A percentile compares a stretch with the other conserved stretches of the same genome.
Evolutionary conservation across 768 basidiomycete genomes (phyloP).

Genomic region (Gloeophyllum trabeum): DNA sequence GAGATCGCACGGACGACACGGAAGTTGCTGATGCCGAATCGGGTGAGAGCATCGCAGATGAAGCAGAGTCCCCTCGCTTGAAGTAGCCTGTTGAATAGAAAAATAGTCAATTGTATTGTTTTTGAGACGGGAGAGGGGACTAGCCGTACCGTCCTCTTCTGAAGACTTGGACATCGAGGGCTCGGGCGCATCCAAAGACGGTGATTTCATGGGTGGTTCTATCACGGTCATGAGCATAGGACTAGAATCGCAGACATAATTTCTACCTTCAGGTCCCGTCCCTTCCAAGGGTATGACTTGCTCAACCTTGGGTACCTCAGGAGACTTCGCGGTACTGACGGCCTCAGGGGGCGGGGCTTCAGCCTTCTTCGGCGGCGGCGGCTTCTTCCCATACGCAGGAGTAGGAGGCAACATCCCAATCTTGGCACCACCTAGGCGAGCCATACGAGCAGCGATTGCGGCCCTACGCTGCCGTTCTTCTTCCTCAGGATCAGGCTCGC

Average conservation of each 20-base stretch:
- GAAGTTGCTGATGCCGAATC: background rate
- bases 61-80: background rate
- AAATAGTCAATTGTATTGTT: no score
- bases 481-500: conserved; percentile 42
- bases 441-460: conserved; percentile 88
- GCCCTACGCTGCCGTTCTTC: conserved; percentile 74
- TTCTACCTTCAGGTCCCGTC: no score
- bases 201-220: no score
- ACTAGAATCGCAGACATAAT: no score
- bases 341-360: background rate
- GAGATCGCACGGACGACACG: conserved; percentile 18
- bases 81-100: background rate
- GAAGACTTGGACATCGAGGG: no score
- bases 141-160: no score
- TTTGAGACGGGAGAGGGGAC: no score
- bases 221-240: no score
- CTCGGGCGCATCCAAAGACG: no score
- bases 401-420: conserved; percentile 74
- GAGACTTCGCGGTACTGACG: background rate
- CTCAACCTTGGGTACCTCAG: background rate
- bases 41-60: background rate
- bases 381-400: conserved; percentile 57
- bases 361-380: conserved; percentile 23
- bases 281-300: no score
- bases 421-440: conserved; percentile 77